phyloP scores from a whole-genome alignment of 257 asterid genomes.

The Przewalskia tangutica region DNA sequence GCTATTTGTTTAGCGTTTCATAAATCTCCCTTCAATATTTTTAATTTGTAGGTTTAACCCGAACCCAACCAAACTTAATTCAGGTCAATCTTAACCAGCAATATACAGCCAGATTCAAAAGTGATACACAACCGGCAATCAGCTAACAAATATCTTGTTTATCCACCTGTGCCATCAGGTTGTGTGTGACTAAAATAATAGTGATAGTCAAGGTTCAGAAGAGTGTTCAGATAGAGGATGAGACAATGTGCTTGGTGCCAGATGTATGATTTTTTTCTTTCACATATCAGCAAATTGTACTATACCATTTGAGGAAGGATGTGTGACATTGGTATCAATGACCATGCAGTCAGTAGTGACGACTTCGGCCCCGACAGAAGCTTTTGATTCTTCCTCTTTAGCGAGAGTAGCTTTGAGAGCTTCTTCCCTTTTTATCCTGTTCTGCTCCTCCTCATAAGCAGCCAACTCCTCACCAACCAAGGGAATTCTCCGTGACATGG shows the following conservation, averaged over 20 bases:
- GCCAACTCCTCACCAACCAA: constrained; percentile 98
- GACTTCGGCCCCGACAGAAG: constrained; percentile 42
- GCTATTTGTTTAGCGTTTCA: not conserved
- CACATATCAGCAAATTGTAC: not conserved
- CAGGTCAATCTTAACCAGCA: not conserved
- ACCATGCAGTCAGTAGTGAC: constrained; percentile 61
- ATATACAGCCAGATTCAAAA: not conserved
- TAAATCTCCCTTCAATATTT: not conserved
- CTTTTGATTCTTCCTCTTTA: constrained; percentile 88
- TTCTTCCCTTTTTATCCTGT: constrained; percentile 71
- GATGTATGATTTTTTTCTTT: not conserved
- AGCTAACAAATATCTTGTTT: not conserved
- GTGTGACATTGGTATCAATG: constrained; percentile 44
- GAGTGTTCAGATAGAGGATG: not conserved
- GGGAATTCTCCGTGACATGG: constrained; percentile 83
- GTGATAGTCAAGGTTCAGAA: not conserved
- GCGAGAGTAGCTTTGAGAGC: constrained; percentile 74
- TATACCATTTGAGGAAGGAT: constrained; percentile 51
- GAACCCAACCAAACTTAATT: not conserved
- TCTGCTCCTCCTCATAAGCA: constrained; percentile 97
- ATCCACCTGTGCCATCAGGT: not conserved
- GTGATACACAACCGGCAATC: not conserved
- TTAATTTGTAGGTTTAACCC: not conserved
- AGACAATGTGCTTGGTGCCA: not conserved
- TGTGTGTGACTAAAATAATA: not conserved